Percentiles rank a stretch among this genome's conserved stretches.
phyloP scores from a whole-genome alignment of 1,284 basidiomycete species.

The Boletus semigastroideus region DNA sequence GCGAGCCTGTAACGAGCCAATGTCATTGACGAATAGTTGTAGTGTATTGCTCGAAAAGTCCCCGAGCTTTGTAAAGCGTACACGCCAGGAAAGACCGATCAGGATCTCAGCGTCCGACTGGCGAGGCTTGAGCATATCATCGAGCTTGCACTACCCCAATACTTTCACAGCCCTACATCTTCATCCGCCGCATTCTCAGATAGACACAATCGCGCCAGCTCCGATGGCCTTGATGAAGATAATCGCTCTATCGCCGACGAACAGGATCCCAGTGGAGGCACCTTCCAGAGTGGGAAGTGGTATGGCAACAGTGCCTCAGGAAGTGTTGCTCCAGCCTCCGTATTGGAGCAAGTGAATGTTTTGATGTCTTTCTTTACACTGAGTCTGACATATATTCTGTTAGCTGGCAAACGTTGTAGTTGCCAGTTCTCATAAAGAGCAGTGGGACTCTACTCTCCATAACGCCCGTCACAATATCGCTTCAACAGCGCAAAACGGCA shows the following conservation, averaged over 20 bases:
- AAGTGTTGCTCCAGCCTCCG: constrained; percentile 71
- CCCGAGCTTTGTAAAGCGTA: constrained; percentile 83
- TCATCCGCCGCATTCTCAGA: constrained; percentile 35
- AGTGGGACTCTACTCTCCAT: constrained; percentile 27
- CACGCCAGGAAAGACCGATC: constrained; percentile 80
- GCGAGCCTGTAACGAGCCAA: constrained; percentile 1
- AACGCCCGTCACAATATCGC: constrained; percentile 4
- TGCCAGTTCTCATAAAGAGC: constrained; percentile 33
- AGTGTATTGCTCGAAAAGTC: constrained; percentile 81
- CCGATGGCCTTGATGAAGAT: constrained; percentile 56
- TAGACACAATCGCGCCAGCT: constrained; percentile 44
- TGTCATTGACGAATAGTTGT: constrained; percentile 13
- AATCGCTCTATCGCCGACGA: constrained; percentile 67
- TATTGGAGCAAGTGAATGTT: constrained; percentile 69
- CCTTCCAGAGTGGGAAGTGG: constrained; percentile 80
- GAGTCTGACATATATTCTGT: constrained; percentile 12
- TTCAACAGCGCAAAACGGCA: constrained; percentile 26
- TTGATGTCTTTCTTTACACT: constrained; percentile 8
- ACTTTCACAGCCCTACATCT: constrained; percentile 41
- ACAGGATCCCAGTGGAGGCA: constrained; percentile 70
- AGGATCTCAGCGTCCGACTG: constrained; percentile 71
- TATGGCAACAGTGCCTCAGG: constrained; percentile 79
- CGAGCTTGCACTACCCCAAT: constrained; percentile 74
- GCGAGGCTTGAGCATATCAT: constrained; percentile 76
- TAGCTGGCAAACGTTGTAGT: constrained; percentile 64